A percentile compares a stretch with the other conserved stretches of the same genome.
These are phyloP conservation scores for Arthrinium puccinioides DNA, from an alignment of 2,329 filamentous ascomycete genomes.

Conservation along the genomic window DNA sequence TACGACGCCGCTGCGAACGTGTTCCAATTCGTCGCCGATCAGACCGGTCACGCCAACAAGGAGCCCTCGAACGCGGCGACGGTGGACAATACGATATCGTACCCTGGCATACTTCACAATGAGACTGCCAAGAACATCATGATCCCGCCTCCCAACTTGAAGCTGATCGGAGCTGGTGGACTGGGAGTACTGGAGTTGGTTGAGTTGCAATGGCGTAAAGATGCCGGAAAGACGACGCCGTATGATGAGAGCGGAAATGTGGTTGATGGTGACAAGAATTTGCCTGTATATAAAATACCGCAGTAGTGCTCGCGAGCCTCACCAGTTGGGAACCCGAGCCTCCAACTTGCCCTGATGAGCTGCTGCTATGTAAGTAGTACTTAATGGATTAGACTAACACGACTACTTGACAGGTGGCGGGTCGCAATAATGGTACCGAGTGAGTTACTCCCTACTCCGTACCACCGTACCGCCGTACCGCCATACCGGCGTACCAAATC, in stretches of 20 bases:
- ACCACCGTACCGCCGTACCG: too few species aligned
- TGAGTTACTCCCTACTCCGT: too few species aligned
- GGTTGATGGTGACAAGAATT: constrained; percentile 30
- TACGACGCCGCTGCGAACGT: constrained; percentile 38
- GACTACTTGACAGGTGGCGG: too few species aligned
- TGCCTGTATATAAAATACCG: constrained; percentile 31
- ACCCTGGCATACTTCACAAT: constrained; percentile 31
- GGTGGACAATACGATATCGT: constrained; percentile 33
- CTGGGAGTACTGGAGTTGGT: constrained; percentile 27
- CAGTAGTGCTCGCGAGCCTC: too few species aligned
- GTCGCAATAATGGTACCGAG: too few species aligned
- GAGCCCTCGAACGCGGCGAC: constrained; percentile 26
- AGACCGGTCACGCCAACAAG: constrained; percentile 45
- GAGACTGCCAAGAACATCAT: constrained; percentile 21
- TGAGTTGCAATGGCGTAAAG: constrained; percentile 21
- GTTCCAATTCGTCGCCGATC: constrained; percentile 49
- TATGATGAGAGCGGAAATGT: constrained; percentile 38
- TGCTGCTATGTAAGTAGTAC: too few species aligned
- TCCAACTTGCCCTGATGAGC: too few species aligned
- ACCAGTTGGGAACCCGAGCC: too few species aligned
- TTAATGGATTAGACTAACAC: too few species aligned
- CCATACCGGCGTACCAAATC: too few species aligned
- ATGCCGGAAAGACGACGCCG: constrained; percentile 25
- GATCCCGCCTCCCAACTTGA: constrained; percentile 33
- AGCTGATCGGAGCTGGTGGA: constrained; percentile 35